phyloP scores from a whole-genome alignment of 2,329 filamentous ascomycete genomes.

The Epichloe sibirici region DNA sequence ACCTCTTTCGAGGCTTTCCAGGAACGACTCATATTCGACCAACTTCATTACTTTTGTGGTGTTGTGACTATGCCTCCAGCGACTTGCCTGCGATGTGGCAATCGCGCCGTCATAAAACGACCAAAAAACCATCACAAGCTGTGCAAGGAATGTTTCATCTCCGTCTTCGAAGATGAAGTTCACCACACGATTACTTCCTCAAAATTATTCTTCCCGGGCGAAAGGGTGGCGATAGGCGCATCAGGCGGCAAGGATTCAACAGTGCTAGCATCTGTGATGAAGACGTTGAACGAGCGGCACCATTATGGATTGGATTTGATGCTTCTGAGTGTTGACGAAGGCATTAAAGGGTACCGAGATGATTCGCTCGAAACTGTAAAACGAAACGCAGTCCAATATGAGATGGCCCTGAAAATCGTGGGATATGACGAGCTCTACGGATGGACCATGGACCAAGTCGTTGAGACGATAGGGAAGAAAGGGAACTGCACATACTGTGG shows the following conservation, averaged over 20 bases:
- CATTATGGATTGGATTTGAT: constrained; percentile 77
- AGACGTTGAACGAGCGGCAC: constrained; percentile 84
- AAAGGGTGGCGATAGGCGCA: constrained; percentile 85
- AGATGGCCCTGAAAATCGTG: constrained; percentile 82
- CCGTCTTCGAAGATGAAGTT: constrained; percentile 81
- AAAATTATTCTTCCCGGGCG: constrained; percentile 69
- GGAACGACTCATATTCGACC: background rate
- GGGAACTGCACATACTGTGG: constrained; percentile 99
- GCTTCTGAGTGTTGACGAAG: constrained; percentile 87
- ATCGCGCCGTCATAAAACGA: constrained; percentile 78
- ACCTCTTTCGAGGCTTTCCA: background rate
- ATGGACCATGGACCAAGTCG: constrained; percentile 99
- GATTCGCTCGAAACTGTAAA: constrained; percentile 95
- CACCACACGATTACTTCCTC: constrained; percentile 82
- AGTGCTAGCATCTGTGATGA: constrained; percentile 85
- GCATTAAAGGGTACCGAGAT: constrained; percentile 92
- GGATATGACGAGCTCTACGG: constrained; percentile 91
- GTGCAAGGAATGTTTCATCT: constrained; percentile 79
- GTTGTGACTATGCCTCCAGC: constrained; percentile 55
- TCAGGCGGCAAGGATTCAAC: constrained; percentile 97
- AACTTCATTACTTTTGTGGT: background rate
- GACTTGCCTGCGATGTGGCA: constrained; percentile 62
- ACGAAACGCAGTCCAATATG: constrained; percentile 80
- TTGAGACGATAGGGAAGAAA: constrained; percentile 92
- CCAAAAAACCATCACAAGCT: constrained; percentile 93